Percentiles rank a stretch among this genome's conserved stretches.
Conservation (phyloP, 169 alveolate genomes). For the Plasmodium malariae region DNA sequence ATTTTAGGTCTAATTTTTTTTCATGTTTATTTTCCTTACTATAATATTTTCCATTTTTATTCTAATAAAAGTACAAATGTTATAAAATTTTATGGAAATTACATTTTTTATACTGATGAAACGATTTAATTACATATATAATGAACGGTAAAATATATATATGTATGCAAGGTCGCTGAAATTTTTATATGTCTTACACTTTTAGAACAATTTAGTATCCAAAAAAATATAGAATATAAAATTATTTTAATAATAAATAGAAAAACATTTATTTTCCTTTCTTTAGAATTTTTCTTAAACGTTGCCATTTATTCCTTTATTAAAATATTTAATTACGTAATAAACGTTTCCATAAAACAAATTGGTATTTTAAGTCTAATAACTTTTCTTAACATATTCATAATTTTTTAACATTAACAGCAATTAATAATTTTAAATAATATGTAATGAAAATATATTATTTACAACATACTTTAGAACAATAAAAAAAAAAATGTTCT, state of each 20-base stretch:
- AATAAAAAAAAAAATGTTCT: too few species aligned
- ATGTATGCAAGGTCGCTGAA: neutral
- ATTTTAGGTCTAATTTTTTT: neutral
- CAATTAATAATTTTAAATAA: too few species aligned
- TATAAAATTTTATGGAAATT: neutral
- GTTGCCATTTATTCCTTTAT: conserved; percentile 31
- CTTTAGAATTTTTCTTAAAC: neutral
- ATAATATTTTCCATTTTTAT: neutral
- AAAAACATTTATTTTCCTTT: neutral
- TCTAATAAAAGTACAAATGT: conserved; percentile 17
- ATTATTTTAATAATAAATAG: conserved; percentile 1
- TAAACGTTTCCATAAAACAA: conserved; percentile 25
- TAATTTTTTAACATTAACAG: too few species aligned
- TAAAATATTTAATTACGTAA: conserved; percentile 13
- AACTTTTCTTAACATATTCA: too few species aligned
- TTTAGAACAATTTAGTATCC: conserved; percentile 14
- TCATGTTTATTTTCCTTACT: neutral
- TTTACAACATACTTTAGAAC: too few species aligned
- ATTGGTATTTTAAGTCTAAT: neutral
- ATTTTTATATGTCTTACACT: conserved; percentile 23
- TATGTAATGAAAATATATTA: too few species aligned
- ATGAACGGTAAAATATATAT: neutral
- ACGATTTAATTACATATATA: neutral
- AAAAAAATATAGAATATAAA: neutral
- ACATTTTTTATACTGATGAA: neutral